Evolutionary conservation across 1,139 yeast species (phyloP).

Genomic region (Pneumocystis oryctolagi): DNA sequence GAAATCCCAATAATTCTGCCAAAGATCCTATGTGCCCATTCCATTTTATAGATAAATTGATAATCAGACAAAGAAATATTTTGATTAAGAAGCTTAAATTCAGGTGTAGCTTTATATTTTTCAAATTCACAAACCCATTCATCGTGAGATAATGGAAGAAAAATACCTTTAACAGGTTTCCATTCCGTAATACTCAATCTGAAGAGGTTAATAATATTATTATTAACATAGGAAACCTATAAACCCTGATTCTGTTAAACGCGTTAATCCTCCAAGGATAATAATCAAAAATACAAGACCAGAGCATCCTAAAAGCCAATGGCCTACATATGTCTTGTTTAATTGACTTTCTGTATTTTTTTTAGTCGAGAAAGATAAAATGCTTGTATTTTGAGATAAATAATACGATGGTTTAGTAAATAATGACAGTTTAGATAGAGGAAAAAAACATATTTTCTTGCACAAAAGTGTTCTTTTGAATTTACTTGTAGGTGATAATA

Average conservation of each 20-base stretch:
- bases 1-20: conserved; percentile 82
- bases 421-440: neutral
- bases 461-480: neutral
- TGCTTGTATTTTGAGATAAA: neutral
- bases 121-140: conserved; percentile 80
- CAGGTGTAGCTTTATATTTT: conserved; percentile 77
- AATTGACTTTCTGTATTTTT: neutral
- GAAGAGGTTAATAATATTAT: too few relatives aligned
- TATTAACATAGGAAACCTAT: neutral
- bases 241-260: conserved; percentile 81
- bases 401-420: neutral
- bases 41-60: conserved; percentile 91
- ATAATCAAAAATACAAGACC: conserved; percentile 88
- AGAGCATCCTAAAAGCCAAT: conserved; percentile 84
- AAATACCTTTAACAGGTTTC: conserved; percentile 91
- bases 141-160: conserved; percentile 66
- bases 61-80: conserved; percentile 85
- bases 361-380: neutral
- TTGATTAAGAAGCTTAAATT: conserved; percentile 65
- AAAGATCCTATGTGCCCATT: conserved; percentile 89
- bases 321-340: conserved; percentile 40
- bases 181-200: conserved; percentile 83
- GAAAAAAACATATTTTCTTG: neutral
- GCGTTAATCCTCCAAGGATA: conserved; percentile 87
- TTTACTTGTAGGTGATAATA: neutral